phyloP scores from a whole-genome alignment of 1,284 basidiomycete genomes.

The Serendipita sp. region DNA sequence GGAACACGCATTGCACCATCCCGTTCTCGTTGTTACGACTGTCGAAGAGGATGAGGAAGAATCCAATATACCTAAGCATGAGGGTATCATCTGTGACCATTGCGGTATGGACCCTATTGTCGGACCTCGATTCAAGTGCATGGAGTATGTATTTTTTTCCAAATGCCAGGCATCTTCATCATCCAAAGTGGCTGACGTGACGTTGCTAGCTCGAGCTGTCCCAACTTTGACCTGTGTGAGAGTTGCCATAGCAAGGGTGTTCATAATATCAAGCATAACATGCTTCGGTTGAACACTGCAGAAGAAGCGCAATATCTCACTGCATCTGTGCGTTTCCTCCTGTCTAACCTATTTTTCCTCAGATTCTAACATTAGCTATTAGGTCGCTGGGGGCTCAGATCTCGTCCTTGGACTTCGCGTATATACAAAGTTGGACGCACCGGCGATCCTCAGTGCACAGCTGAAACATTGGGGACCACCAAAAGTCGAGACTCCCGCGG shows the following conservation, averaged over 20 bases:
- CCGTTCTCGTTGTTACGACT: background rate
- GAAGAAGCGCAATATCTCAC: constrained; percentile 7
- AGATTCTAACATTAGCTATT: background rate
- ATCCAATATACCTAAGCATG: background rate
- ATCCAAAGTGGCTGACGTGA: background rate
- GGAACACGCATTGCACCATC: background rate
- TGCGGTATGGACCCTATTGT: background rate
- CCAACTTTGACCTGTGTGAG: constrained; percentile 13
- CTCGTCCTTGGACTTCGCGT: constrained; percentile 13
- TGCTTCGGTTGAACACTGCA: constrained; percentile 10
- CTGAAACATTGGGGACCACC: constrained; percentile 7
- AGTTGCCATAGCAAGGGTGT: constrained; percentile 9
- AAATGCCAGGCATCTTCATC: background rate
- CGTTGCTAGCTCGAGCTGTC: constrained; percentile 5
- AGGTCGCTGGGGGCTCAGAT: background rate
- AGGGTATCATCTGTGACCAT: background rate
- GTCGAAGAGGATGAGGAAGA: background rate
- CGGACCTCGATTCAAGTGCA: background rate
- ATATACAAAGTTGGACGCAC: constrained; percentile 10
- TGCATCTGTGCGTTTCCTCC: background rate
- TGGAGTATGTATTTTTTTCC: background rate
- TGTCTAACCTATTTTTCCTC: background rate
- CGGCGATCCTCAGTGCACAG: constrained; percentile 11
- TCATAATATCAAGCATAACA: constrained; percentile 9
- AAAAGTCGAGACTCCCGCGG: background rate